Base-by-base conservation (phyloP, 164 flowering plant genomes). In the Euptelea pleiosperma region DNA sequence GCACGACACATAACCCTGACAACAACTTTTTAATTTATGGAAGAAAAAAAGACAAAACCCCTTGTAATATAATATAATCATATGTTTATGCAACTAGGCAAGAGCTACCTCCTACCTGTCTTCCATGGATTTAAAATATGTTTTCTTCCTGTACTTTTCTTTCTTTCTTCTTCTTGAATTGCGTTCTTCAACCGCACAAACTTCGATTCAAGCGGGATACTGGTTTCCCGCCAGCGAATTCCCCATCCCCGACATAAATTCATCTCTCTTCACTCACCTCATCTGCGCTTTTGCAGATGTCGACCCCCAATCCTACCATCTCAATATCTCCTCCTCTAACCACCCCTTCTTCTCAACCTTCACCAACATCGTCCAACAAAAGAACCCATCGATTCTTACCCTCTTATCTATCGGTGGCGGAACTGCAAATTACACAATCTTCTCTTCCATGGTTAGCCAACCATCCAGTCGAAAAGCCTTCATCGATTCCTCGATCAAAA, bases 221-320 rank as follows among this genome's bases (percentile, higher is more conserved):
- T 73, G 76, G 76, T 73, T 57, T 19, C 64, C 67, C 0, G 73
- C 18, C 18, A 61, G 63, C 16, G 67, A 40, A 8, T 37, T 60
- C 64, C 4, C 47, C 46, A 14, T 41, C n/a, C n/a, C 70, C 3
- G 40, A 42, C 34, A 69, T 73, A 11, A 34, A 69, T 50, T 64
- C 75, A 22, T 57, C 75, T 33, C 68, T 76, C 12, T 79, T 79
- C 75, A 79, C 83, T 25, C 83, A 79, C 55, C 65, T 79, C 56
- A 70, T 74, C 49, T 79, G 64, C 28, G 79, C 79, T 9, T 79
- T 74, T 30, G 78, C 77, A 6, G 57, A 58, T 54, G 61, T 76
- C 8, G 24, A 79, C 21, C 1, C 66, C 6, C 30, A 28, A 12
- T 68, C 76, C 34, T 12, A 54, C 57, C 34, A 70, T 33, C 37